Evolutionary conservation across 768 basidiomycete species (phyloP).

Genomic region (Tulasnella calospora): DNA sequence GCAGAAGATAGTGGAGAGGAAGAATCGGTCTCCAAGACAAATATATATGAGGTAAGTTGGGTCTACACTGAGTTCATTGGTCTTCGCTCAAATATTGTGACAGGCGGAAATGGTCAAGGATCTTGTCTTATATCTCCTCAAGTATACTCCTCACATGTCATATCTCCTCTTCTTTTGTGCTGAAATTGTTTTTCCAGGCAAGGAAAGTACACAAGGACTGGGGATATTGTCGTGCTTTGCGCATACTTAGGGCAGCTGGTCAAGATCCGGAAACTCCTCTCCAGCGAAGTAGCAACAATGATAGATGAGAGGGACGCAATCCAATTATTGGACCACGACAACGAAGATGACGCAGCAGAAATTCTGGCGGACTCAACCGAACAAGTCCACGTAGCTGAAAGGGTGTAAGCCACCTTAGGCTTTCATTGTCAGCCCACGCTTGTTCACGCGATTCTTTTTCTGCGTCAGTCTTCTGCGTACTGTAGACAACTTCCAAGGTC

Average conservation of each 20-base stretch:
- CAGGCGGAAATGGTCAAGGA: conserved; percentile 49
- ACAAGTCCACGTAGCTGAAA: conserved; percentile 49
- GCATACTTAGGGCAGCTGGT: conserved; percentile 52
- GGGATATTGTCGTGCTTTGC: conserved; percentile 53
- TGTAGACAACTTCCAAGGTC: conserved; percentile 64
- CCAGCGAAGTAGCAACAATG: conserved; percentile 51
- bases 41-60: conserved; percentile 55
- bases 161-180: neutral
- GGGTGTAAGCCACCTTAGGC: conserved; percentile 40
- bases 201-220: conserved; percentile 45
- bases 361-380: conserved; percentile 36
- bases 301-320: conserved; percentile 67
- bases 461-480: conserved; percentile 53
- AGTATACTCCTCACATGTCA: conserved; percentile 30
- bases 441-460: neutral
- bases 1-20: conserved; percentile 55
- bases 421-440: neutral
- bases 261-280: conserved; percentile 43
- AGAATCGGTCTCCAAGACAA: conserved; percentile 61
- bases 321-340: conserved; percentile 51
- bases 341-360: conserved; percentile 33
- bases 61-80: neutral
- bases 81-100: neutral
- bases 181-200: conserved; percentile 36
- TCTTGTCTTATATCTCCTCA: conserved; percentile 50